Base-by-base conservation (phyloP, 2,329 filamentous ascomycete genomes). In the Apiospora marii region DNA sequence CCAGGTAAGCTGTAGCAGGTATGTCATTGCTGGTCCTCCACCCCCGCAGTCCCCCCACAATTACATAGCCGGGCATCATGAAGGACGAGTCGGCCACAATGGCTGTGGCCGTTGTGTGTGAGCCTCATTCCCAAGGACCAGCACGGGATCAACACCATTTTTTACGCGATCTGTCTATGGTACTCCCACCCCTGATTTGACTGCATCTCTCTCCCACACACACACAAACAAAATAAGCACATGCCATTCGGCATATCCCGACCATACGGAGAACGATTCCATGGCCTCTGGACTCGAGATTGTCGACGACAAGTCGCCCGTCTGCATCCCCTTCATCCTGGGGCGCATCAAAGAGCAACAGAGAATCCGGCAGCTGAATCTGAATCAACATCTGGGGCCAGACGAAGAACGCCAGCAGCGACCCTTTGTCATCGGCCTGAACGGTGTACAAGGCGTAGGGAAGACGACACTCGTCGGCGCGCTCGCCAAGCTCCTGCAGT, bases 371-470 rank as follows among this genome's bases (percentile, higher is more conserved):
- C 78, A 78, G 71, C n/a, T 48, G 67, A 68, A 27, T 27, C 4
- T 12, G 5, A 22, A 48, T 8, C 30, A 61, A 19, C 27, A 61
- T 4, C 16, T 61, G 16, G 30, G 53, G 5, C 16, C 30, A 3
- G 30, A 61, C 16, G 8, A 30, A 2, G 53, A 6, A 16, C 22
- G 41, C 19, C 58, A 8, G 51, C 51, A 5, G 27, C 88, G 87
- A 27, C 94, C 95, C 41, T 93, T 98, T 82, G 90, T 98, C 81
- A 88, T 98, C 74, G 96, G 95, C 67, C 88, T 98, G 78, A 97
- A 97, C 78, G 96, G 95, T 74, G 91, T 98, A 41, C 96, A 98
- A 84, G 96, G 96, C 74, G 92, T 94, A 49, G 96, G 96, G 76
- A 98, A 98, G 85, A 97, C 95, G 4, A 97, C 95, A 16, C 88